Evolutionary conservation across 1,139 yeast genomes (phyloP).

Genomic region (Geotrichum restrictum): DNA sequence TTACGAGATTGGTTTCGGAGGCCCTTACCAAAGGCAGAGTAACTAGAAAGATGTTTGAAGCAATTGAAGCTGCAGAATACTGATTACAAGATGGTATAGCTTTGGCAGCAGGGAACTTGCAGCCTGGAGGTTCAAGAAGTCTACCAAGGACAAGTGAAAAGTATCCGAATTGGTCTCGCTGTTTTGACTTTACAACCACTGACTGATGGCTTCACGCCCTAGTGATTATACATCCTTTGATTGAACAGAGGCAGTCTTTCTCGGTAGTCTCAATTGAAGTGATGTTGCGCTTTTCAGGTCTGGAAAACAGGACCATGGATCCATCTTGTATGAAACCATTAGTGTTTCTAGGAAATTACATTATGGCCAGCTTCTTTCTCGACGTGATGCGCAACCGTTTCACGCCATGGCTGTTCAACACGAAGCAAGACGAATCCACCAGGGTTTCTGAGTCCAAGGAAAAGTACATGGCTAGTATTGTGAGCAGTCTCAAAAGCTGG

Average conservation of each 20-base stretch:
- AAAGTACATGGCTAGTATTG: neutral
- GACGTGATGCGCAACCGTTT: neutral
- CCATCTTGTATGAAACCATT: neutral
- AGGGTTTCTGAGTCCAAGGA: neutral
- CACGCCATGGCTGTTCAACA: neutral
- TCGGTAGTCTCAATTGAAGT: neutral
- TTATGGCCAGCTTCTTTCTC: neutral
- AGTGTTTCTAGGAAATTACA: constrained; percentile 1
- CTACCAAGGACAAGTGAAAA: neutral
- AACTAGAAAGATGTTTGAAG: neutral
- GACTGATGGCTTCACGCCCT: neutral
- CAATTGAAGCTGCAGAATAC: neutral
- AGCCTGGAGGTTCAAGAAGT: neutral
- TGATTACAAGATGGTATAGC: neutral
- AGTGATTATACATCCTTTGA: neutral
- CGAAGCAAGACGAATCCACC: too few species aligned
- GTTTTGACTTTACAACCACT: neutral
- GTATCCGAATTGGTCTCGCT: neutral
- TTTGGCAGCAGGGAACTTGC: neutral
- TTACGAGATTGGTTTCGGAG: neutral
- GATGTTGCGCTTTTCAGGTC: neutral
- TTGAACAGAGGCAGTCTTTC: neutral
- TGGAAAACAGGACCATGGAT: neutral
- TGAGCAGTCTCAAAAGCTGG: neutral
- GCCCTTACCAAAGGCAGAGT: neutral